Percentiles rank a stretch among this genome's conserved stretches.
Conservation (phyloP, 257 asterid species). For the Nicotiana tomentosiformis region DNA sequence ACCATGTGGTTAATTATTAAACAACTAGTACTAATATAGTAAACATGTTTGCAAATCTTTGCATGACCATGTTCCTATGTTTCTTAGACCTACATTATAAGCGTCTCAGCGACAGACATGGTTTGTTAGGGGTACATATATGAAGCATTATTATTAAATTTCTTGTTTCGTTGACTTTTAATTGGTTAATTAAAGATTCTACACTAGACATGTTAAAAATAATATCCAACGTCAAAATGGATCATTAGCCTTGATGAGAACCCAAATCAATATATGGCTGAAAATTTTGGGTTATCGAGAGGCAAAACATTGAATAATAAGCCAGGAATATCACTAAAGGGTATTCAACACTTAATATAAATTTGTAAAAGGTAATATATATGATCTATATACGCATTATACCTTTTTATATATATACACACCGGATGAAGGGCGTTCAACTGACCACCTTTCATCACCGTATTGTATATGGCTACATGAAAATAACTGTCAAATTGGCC, state of each 20-base stretch:
- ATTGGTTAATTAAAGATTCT: background rate
- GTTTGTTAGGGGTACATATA: background rate
- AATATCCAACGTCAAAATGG: background rate
- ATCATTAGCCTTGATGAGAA: background rate
- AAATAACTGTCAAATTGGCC: too few relatives aligned
- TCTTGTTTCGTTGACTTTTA: constrained; percentile 4
- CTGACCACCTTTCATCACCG: too few relatives aligned
- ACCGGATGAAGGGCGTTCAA: too few relatives aligned
- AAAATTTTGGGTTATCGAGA: background rate
- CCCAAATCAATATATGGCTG: background rate
- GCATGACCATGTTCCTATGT: constrained; percentile 31
- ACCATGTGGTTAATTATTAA: background rate
- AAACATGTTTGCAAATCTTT: background rate
- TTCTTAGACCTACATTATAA: constrained; percentile 15
- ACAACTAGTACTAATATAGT: background rate
- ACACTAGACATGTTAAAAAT: background rate
- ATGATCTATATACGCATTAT: too few relatives aligned
- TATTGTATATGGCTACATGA: too few relatives aligned
- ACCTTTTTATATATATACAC: too few relatives aligned
- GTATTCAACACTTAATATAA: too few relatives aligned
- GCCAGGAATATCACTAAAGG: too few relatives aligned
- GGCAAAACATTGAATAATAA: background rate
- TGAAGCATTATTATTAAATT: background rate
- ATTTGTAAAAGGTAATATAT: too few relatives aligned
- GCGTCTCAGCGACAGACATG: background rate